Evolutionary conservation across 1,139 yeast genomes (phyloP).

Genomic region (Wickerhamomyces sp.): DNA sequence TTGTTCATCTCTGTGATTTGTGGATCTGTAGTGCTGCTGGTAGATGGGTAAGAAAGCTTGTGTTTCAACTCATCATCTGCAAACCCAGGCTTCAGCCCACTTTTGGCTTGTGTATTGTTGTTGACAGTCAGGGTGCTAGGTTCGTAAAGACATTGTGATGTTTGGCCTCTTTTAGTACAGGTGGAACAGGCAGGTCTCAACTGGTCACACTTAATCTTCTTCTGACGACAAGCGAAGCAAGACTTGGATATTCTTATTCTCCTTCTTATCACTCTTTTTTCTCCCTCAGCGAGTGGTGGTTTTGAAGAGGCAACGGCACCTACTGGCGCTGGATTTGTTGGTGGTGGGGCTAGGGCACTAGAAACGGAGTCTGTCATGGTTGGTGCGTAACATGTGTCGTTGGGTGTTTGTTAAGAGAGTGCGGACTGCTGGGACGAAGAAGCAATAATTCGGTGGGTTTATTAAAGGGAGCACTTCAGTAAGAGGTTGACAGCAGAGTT

Average conservation of each 20-base stretch:
- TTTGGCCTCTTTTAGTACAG: slow-evolving; percentile 23
- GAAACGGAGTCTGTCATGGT: too few species aligned
- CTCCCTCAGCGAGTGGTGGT: too few species aligned
- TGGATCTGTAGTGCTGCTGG: not conserved
- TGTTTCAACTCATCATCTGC: not conserved
- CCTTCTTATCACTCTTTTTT: too few species aligned
- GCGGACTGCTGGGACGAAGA: not conserved
- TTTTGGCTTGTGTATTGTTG: not conserved
- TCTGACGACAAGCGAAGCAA: slow-evolving; percentile 36
- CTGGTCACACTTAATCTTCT: slow-evolving; percentile 35
- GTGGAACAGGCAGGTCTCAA: slow-evolving; percentile 24
- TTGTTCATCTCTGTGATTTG: too few species aligned
- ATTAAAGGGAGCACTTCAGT: too few species aligned
- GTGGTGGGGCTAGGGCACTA: not conserved
- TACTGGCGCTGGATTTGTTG: not conserved
- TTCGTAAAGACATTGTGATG: slow-evolving; percentile 21
- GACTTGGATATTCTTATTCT: slow-evolving; percentile 29
- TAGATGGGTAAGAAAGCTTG: not conserved
- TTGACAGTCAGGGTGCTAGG: not conserved
- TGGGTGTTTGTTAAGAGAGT: not conserved
- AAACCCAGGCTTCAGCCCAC: not conserved
- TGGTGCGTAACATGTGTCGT: too few species aligned
- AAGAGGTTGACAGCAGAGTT: too few species aligned
- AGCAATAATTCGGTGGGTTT: too few species aligned
- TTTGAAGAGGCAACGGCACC: slow-evolving; percentile 18